Conservation (phyloP, 306 rosid genomes). For the Dryas drummondii region DNA sequence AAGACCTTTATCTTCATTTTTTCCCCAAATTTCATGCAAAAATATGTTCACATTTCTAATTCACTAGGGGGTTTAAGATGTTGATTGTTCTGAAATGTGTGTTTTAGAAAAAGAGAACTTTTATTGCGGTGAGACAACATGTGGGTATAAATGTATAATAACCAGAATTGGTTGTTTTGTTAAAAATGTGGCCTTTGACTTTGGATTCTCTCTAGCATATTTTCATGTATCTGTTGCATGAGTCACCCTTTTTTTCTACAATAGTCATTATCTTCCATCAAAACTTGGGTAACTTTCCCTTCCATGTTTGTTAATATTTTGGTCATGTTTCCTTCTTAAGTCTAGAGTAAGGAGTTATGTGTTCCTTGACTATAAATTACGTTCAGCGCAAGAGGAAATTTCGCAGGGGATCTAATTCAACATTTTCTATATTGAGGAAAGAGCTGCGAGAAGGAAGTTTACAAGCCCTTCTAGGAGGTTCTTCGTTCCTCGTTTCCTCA, state of each 20-base stretch:
- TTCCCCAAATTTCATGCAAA: neutral
- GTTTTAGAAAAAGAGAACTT: neutral
- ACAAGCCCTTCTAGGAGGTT: conserved; percentile 79
- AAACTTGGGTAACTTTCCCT: neutral
- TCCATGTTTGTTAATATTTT: neutral
- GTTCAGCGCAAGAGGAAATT: conserved; percentile 82
- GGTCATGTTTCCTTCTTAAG: neutral
- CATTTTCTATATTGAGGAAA: conserved; percentile 67
- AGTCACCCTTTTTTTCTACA: neutral
- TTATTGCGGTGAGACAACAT: neutral
- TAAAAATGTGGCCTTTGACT: neutral
- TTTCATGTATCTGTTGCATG: neutral
- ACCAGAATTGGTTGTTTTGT: neutral
- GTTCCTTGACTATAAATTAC: conserved; percentile 66
- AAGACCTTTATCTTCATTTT: neutral
- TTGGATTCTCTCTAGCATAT: neutral
- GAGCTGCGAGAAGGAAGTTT: conserved; percentile 80
- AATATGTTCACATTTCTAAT: neutral
- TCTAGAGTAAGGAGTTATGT: conserved; percentile 1
- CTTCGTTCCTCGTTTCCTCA: conserved; percentile 49
- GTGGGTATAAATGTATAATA: neutral
- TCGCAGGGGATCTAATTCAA: conserved; percentile 58
- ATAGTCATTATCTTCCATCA: neutral
- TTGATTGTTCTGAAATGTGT: neutral
- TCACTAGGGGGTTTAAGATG: neutral